These are phyloP conservation scores for Trypanosoma congolense DNA, from an alignment of 208 protist genomes.

Conservation along the genomic window DNA sequence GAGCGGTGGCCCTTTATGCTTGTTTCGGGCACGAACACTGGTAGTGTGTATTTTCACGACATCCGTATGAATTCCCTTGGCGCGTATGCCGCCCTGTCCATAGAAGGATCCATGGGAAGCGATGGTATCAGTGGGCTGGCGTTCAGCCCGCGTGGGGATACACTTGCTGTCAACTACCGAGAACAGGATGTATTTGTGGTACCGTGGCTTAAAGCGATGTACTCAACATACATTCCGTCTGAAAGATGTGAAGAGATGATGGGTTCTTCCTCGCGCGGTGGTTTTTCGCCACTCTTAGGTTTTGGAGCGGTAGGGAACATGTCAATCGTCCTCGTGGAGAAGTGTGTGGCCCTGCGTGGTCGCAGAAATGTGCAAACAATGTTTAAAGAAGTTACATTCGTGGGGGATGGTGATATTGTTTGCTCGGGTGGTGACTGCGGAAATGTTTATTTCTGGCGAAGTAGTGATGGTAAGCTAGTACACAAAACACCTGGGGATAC, in stretches of 20 bases:
- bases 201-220: conserved; percentile 26
- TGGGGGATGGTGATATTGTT: conserved; percentile 44
- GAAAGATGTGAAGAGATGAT: too few species aligned
- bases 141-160: conserved; percentile 41
- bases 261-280: not conserved
- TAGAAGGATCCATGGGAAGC: conserved; percentile 1
- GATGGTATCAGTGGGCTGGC: conserved; percentile 32
- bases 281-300: conserved; percentile 2
- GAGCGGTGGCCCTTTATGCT: conserved; percentile 34
- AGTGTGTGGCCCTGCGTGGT: conserved; percentile 14
- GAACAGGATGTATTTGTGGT: conserved; percentile 33
- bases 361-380: conserved; percentile 36
- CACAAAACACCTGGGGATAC: conserved; percentile 34
- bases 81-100: conserved; percentile 28
- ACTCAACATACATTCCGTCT: not conserved
- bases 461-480: conserved; percentile 23
- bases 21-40: conserved; percentile 29
- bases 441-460: conserved; percentile 43
- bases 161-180: conserved; percentile 40
- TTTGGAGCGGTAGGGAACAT: conserved; percentile 6
- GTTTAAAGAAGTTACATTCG: conserved; percentile 57
- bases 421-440: conserved; percentile 49
- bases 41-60: conserved; percentile 46
- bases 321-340: conserved; percentile 8
- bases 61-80: conserved; percentile 34